Evolutionary conservation across 495 filamentous ascomycete species (phyloP).

Genomic region (Letharia columbiana): DNA sequence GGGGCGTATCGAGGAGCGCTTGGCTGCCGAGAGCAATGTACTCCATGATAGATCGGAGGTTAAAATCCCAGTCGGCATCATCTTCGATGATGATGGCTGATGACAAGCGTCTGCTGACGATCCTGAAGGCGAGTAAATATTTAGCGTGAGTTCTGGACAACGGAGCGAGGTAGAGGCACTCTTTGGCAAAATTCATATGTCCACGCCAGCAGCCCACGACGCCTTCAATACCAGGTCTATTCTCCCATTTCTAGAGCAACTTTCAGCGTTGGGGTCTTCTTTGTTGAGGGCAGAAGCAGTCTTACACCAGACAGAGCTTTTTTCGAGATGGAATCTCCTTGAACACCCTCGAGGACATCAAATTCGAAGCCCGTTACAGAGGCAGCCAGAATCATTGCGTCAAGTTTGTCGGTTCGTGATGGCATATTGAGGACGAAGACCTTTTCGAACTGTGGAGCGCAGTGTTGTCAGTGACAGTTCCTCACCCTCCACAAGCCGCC

Average conservation of each 20-base stretch:
- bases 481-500: background rate
- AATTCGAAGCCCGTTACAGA: constrained; percentile 44
- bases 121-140: constrained; percentile 17
- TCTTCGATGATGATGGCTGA: constrained; percentile 48
- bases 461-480: constrained; percentile 8
- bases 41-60: constrained; percentile 39
- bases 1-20: constrained; percentile 29
- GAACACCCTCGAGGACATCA: constrained; percentile 47
- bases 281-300: constrained; percentile 3
- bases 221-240: constrained; percentile 12
- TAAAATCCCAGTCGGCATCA: constrained; percentile 50
- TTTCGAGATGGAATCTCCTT: constrained; percentile 35
- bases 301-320: constrained; percentile 30
- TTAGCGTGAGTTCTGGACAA: constrained; percentile 11
- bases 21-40: constrained; percentile 38
- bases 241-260: constrained; percentile 8
- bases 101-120: constrained; percentile 36
- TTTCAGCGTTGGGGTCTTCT: background rate
- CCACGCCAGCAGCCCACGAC: constrained; percentile 33
- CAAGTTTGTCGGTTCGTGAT: constrained; percentile 52
- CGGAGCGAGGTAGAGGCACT: constrained; percentile 7
- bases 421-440: constrained; percentile 56
- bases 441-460: constrained; percentile 43
- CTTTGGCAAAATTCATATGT: constrained; percentile 30
- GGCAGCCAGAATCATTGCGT: constrained; percentile 48